Base-by-base conservation (phyloP, 306 rosid species). In the Rosa chinensis region DNA sequence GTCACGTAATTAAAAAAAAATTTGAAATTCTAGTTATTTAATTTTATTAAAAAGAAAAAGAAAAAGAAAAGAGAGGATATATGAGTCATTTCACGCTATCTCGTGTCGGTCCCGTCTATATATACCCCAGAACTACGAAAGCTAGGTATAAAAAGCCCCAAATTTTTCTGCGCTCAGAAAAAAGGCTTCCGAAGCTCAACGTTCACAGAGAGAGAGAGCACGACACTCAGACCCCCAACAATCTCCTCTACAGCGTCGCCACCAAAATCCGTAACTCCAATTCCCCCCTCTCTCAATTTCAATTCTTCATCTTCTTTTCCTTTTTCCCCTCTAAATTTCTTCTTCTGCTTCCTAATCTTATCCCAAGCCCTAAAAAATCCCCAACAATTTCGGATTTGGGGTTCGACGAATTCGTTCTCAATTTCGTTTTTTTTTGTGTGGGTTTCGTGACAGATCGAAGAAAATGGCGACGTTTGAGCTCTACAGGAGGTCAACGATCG, bases 401-500 rank as follows among this genome's bases (percentile, higher is more conserved):
- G 37, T 80, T 62, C 14, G 37, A 20, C 9, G 39, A 44, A 5
- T 76, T 72, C 48, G 11, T 18, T 69, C 63, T 48, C 48, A 47
- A 25, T 49, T 52, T 62, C 47, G 47, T 56, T 73, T 52, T 73
- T 52, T 3, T 43, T 0, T 39, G 13, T 39, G 59, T 40, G 25
- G 8, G 28, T 35, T 45, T 76, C 73, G 69, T 42, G 9, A 76
- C 90, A 92, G 95, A 85, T 92, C 89, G 76, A 53, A 83, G 71
- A 79, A 61, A 79, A 94, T 94, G 98, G 93, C 97, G 80, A 94
- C 97, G 66, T 94, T 92, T 49, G 98, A 94, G 84, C 90, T 94
- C 20, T 94, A 94, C 87, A 82, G 98, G 47, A 90, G 92, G 84
- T 94, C 98, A 73, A 90, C 93, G 82, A 90, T 92, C 81, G 97